These are phyloP conservation scores for Raffaelea ambrosiae DNA, from an alignment of 2,329 filamentous ascomycete genomes.

Conservation along the genomic window DNA sequence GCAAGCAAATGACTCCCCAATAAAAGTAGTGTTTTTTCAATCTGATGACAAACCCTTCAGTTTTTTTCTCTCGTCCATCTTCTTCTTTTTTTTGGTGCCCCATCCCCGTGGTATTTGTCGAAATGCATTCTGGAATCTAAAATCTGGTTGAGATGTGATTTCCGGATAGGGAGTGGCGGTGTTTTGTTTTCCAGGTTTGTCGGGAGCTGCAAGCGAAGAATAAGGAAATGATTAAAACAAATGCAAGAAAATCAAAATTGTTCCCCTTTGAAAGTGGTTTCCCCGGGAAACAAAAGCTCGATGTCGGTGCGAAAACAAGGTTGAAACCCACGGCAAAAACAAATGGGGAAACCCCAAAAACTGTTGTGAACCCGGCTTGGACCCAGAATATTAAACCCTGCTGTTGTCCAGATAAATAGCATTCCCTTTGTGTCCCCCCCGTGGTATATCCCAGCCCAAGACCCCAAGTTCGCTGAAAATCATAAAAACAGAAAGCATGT, in stretches of 20 bases:
- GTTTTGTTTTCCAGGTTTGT: slow-evolving; percentile 8
- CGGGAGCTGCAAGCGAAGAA: slow-evolving; percentile 30
- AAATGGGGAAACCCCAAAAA: neutral
- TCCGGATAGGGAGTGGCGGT: neutral
- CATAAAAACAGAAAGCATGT: too few species aligned
- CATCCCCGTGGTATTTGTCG: neutral
- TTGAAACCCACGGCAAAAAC: too few species aligned
- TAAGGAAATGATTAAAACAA: slow-evolving; percentile 9
- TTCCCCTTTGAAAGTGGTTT: neutral
- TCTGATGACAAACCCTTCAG: slow-evolving; percentile 14
- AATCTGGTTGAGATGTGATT: neutral
- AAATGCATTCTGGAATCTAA: slow-evolving; percentile 3
- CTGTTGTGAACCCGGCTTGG: neutral
- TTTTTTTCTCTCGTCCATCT: neutral
- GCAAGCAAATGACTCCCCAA: slow-evolving; percentile 12
- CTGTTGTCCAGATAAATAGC: too few species aligned
- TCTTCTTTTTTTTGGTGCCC: neutral
- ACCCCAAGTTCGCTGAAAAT: too few species aligned
- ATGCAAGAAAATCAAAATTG: slow-evolving; percentile 6
- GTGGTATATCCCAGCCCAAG: too few species aligned
- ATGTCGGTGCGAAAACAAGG: too few species aligned
- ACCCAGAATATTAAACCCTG: neutral
- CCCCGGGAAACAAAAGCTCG: neutral
- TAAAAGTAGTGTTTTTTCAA: slow-evolving; percentile 12
- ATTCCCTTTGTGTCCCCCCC: too few species aligned